These are phyloP conservation scores for Peronospora tabacina DNA, from an alignment of 352 stramenopile species.

Conservation along the genomic window DNA sequence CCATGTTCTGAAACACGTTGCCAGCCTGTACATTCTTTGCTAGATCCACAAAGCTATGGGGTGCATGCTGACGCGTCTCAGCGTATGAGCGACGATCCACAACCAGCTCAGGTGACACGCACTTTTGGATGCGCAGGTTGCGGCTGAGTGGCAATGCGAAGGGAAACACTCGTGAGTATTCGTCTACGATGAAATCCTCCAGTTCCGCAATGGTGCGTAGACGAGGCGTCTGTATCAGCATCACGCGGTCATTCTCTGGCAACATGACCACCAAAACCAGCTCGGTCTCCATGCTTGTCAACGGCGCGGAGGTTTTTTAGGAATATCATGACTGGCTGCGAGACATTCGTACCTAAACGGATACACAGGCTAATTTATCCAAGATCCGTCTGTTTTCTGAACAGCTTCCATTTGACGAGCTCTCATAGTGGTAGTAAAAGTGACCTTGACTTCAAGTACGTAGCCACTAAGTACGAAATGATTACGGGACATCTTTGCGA, in stretches of 20 bases:
- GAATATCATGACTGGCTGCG: conserved; percentile 14
- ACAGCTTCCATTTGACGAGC: too few species aligned
- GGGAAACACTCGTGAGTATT: conserved; percentile 61
- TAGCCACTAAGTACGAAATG: too few species aligned
- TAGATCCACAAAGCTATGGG: conserved; percentile 61
- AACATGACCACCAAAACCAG: conserved; percentile 72
- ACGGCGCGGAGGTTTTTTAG: conserved; percentile 5
- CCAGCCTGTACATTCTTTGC: conserved; percentile 71
- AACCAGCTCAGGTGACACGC: conserved; percentile 45
- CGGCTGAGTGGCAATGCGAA: conserved; percentile 33
- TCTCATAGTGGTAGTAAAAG: too few species aligned
- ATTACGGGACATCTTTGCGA: too few species aligned
- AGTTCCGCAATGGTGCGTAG: conserved; percentile 46
- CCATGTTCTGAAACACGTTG: conserved; percentile 72
- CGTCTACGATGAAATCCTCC: conserved; percentile 51
- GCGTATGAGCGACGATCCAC: conserved; percentile 38
- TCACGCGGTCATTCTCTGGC: conserved; percentile 47
- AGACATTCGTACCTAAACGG: conserved; percentile 20
- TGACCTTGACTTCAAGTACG: too few species aligned
- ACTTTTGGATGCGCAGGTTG: conserved; percentile 67
- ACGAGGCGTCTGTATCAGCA: conserved; percentile 54
- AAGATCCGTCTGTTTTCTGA: too few species aligned
- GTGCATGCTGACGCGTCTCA: conserved; percentile 22
- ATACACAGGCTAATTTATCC: background rate
- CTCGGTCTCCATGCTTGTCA: conserved; percentile 34